phyloP scores from a whole-genome alignment of 2,329 filamentous ascomycete genomes.

The Cercospora janseana region DNA sequence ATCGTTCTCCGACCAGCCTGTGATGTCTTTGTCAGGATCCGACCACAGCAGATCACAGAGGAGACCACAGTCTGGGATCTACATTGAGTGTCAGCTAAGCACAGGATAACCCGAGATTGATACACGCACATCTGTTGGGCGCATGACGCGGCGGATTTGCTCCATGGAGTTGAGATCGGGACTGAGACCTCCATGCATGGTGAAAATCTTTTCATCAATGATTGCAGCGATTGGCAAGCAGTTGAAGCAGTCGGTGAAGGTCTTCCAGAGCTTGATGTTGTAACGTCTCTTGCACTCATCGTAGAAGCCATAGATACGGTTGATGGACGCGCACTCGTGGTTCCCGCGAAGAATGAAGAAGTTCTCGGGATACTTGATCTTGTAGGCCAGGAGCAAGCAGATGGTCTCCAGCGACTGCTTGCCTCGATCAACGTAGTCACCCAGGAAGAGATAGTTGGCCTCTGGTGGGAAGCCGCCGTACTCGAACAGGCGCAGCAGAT shows the following conservation, averaged over 20 bases:
- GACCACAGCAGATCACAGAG: slow-evolving; percentile 98
- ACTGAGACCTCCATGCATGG: slow-evolving; percentile 97
- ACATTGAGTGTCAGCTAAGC: slow-evolving; percentile 20
- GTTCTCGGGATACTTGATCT: slow-evolving; percentile 99
- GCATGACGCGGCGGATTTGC: slow-evolving; percentile 98
- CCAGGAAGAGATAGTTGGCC: slow-evolving; percentile 98
- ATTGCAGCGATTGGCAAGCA: slow-evolving; percentile 97
- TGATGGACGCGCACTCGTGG: slow-evolving; percentile 98
- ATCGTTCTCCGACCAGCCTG: slow-evolving; percentile 98
- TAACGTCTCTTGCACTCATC: slow-evolving; percentile 99
- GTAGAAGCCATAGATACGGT: slow-evolving; percentile 99
- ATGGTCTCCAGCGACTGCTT: slow-evolving; percentile 99
- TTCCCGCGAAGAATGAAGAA: slow-evolving; percentile 98
- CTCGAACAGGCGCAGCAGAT: slow-evolving; percentile 94
- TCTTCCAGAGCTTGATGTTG: slow-evolving; percentile 99
- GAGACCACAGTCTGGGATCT: slow-evolving; percentile 97
- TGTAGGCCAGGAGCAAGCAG: slow-evolving; percentile 93
- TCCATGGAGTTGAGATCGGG: slow-evolving; percentile 99
- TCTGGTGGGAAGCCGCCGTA: slow-evolving; percentile 97
- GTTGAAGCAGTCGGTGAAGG: slow-evolving; percentile 99
- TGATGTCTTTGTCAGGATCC: slow-evolving; percentile 98
- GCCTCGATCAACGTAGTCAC: slow-evolving; percentile 97
- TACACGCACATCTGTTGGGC: slow-evolving; percentile 91
- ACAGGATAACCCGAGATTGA: background rate
- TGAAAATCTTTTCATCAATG: slow-evolving; percentile 99